Base-by-base conservation (phyloP, 192 early-diverging fungal genomes). In the Backusella tuberculispora region DNA sequence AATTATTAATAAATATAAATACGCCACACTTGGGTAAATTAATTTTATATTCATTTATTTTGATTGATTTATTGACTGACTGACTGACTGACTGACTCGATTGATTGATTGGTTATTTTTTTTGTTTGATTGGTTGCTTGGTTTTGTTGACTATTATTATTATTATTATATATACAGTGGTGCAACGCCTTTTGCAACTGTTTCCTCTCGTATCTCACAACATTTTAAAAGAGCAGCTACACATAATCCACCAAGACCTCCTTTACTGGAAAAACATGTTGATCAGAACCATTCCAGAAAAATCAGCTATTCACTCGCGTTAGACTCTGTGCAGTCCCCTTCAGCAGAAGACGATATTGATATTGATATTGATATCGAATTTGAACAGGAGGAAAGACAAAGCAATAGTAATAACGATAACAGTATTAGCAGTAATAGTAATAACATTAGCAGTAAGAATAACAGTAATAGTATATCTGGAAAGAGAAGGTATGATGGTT, bases 121-220 rank as follows among this genome's bases (percentile, higher is more conserved):
- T 15, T 13, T 46, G 8, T 13, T 46, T 15, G 45, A 13, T 15
- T 46, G 15, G 8, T 50, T 50, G 15, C 4, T 50, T 65, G 4
- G 5, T 65, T 65, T 34, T 17, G 5, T 29, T 29, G 21, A 0
- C n/a, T 42, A 12, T 42, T 9, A 68, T 40, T 7, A 24, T 44
- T 21, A 47, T 19, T 24, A 7, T 60, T 37, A 44, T n/a, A 45
- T 15, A n/a, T 40, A 19, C 71, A 90, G 94, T 42, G 94, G 94
- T 56, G 86, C 89, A 40, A 95, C 93, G 24, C 93, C 95, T 14
- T 94, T 92, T 83, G 94, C 94, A 3, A 96, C 95, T 7, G 95
- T 96, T 9, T 95, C 94, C 7, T 96, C 94, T 46, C 87, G 94
- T 47, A 96, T 96, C 74, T 95, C 94, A 6, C 93, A 96, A 78